These are phyloP conservation scores for Tilletia walkeri DNA, from an alignment of 1,284 basidiomycete genomes.

Conservation along the genomic window DNA sequence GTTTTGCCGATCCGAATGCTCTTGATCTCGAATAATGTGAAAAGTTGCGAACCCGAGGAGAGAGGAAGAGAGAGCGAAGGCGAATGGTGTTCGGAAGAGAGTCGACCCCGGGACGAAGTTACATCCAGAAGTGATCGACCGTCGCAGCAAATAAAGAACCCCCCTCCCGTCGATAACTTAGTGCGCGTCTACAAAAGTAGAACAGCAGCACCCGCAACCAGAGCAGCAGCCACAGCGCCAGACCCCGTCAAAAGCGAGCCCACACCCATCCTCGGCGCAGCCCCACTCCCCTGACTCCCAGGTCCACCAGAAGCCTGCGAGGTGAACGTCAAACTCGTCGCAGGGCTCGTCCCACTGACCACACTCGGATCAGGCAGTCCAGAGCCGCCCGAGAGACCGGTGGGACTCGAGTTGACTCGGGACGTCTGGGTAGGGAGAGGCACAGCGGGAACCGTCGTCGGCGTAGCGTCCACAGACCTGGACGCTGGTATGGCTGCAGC, in stretches of 20 bases:
- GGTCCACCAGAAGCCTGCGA: neutral
- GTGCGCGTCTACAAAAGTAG: neutral
- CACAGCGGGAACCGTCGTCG: neutral
- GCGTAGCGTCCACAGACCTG: neutral
- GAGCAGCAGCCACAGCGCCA: neutral
- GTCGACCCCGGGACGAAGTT: too few species aligned
- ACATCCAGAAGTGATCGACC: too few species aligned
- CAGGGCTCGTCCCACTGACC: neutral
- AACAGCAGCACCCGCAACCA: neutral
- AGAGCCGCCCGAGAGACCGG: neutral
- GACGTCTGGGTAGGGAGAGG: neutral
- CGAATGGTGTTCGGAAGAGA: too few species aligned
- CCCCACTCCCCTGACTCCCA: neutral
- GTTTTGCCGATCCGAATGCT: too few species aligned
- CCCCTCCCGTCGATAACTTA: neutral
- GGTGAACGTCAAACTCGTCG: neutral
- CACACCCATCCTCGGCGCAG: neutral
- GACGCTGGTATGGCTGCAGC: neutral
- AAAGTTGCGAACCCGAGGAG: too few species aligned
- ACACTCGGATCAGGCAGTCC: conserved; percentile 12
- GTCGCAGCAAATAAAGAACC: neutral
- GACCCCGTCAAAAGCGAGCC: neutral
- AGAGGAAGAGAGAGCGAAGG: too few species aligned
- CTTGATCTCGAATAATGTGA: too few species aligned
- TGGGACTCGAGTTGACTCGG: neutral